Base-by-base conservation (phyloP, 768 basidiomycete genomes). In the Lentinula edodes region DNA sequence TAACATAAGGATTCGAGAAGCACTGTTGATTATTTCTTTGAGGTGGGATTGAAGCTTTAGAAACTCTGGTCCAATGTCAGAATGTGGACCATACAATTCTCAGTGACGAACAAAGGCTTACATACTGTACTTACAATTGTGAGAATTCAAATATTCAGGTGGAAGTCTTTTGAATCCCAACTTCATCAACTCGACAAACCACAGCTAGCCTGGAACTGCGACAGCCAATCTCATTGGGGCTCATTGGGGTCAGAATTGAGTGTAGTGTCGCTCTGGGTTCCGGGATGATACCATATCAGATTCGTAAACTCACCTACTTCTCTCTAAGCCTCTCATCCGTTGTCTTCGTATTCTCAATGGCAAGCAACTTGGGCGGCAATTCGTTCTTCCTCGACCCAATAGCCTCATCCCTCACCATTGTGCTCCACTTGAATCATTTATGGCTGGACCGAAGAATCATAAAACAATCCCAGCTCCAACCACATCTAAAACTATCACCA, bases 381-480 rank as follows among this genome's bases (percentile, higher is more conserved):
- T 56, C 54, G 15, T 43, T 56, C 13, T 39, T 56, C 20, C 34
- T 56, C 54, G 54, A 56, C 38, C 54, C 54, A 39, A 56, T 56
- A 39, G 54, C 18, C 18, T 18, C 54, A 32, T 36, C 42, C 20
- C 38, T 56, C 20, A 56, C 54, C 15, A 36, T 56, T 15, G 10
- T 42, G 0, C 54, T 35, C 12, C 54, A 56, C 36, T 18, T 42
- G 38, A 56, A 15, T 28, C 18, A 41, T 20, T 43, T 56, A 13
- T 23, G 36, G n/a, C 38, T 56, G 5, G 13, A 20, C 20, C 54
- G 39, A 7, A 23, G 32, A 39, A n/a, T 9, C 20, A 20, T 15
- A 36, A 32, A 36, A 8, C 38, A n/a, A 7, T 46, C 16, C 9
- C 28, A 10, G 20, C 32, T 15, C 16, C 35, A 32, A 16, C 51